Conservation (phyloP, 805 yeast species). For the Suhomyces canberraensis region DNA sequence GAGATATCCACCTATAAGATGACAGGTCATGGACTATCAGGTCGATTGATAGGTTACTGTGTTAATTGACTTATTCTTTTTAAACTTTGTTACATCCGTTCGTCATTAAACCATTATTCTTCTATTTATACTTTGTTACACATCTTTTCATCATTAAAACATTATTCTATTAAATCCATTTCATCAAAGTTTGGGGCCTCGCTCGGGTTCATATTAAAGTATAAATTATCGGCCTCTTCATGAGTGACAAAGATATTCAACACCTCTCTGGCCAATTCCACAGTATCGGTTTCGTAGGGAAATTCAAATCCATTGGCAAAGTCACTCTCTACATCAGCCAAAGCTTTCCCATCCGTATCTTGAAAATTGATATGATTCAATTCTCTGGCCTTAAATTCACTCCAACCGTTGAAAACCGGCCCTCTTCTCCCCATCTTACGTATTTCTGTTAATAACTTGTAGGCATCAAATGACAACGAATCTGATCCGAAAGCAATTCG, state of each 20-base stretch:
- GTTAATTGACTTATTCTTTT: too few relatives aligned
- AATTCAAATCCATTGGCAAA: constrained; percentile 60
- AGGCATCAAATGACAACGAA: constrained; percentile 37
- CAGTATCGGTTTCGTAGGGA: constrained; percentile 57
- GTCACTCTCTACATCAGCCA: constrained; percentile 39
- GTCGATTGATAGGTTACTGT: too few relatives aligned
- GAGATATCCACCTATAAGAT: too few relatives aligned
- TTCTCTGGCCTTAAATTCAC: constrained; percentile 41
- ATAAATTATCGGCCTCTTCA: constrained; percentile 77
- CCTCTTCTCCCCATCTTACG: constrained; percentile 25
- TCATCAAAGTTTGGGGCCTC: constrained; percentile 18
- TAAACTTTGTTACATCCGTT: too few relatives aligned
- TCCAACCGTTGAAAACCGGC: constrained; percentile 44
- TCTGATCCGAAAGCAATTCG: constrained; percentile 51
- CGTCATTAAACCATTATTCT: too few relatives aligned
- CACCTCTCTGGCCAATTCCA: constrained; percentile 68
- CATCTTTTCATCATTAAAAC: too few relatives aligned
- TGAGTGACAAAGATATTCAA: constrained; percentile 65
- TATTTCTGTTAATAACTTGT: constrained; percentile 31
- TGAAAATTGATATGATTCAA: constrained; percentile 24
- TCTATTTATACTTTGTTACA: too few relatives aligned
- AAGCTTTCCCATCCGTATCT: constrained; percentile 13
- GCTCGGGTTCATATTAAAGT: constrained; percentile 57
- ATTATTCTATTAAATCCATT: constrained; percentile 18
- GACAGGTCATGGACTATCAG: too few relatives aligned